Evolutionary conservation across 2,329 filamentous ascomycete genomes (phyloP).

Genomic region (Lomentospora prolificans): DNA sequence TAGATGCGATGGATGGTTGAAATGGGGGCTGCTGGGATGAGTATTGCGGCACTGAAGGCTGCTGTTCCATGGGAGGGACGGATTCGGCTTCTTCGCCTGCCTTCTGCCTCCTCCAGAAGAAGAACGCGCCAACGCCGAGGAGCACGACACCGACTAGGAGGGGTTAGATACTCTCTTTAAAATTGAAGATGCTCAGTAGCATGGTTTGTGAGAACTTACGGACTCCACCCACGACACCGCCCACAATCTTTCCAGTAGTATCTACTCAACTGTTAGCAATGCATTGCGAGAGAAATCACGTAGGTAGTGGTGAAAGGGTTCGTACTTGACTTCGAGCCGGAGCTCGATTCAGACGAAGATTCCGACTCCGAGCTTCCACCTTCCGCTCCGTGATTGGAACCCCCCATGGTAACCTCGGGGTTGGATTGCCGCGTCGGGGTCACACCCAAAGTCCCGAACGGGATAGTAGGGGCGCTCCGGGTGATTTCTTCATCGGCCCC

Average conservation of each 20-base stretch:
- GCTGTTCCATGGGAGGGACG: background rate
- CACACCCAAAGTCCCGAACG: background rate
- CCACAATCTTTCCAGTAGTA: slow-evolving; percentile 5
- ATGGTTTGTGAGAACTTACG: slow-evolving; percentile 13
- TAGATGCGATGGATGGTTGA: background rate
- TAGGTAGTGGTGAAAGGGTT: background rate
- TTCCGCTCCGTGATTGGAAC: background rate
- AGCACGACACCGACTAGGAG: background rate
- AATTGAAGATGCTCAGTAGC: too few species aligned
- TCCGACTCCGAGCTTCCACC: background rate
- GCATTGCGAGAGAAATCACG: background rate
- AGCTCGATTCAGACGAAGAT: too few species aligned
- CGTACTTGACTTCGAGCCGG: background rate
- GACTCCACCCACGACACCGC: slow-evolving; percentile 11
- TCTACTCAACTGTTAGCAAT: background rate
- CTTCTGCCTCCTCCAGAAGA: background rate
- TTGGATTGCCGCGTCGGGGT: background rate
- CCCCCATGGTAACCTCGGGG: background rate
- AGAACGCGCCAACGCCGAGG: background rate
- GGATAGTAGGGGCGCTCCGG: background rate
- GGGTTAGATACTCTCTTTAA: background rate
- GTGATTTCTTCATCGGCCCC: background rate
- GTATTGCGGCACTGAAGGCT: background rate
- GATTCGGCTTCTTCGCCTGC: background rate
- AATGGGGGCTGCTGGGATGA: background rate